Base-by-base conservation (phyloP, 805 yeast genomes). In the Priceomyces haplophilus region DNA sequence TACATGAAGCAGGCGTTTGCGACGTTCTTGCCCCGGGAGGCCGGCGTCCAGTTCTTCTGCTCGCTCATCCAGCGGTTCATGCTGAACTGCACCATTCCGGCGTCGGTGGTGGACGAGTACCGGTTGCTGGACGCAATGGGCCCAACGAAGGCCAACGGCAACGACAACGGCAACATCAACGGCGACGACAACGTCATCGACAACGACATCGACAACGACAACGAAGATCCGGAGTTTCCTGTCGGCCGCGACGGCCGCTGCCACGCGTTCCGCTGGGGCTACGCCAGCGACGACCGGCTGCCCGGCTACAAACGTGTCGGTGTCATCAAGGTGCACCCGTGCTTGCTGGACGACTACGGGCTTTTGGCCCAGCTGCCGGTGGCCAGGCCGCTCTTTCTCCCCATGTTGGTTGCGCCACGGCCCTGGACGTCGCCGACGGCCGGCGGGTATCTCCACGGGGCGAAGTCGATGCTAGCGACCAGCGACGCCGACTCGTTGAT, bases 381-480 rank as follows among this genome's bases (percentile, higher is more conserved):
- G 16, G 39, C 39, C 27, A 54, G 45, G 16, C 41, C 51, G 2
- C 35, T 55, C 7, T 57, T 43, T 24, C 44, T 69, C 4, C 76
- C 76, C 1, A 69, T 71, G 75, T 23, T 71, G 7, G 46, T 49
- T 23, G 67, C 70, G 5, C 75, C 76, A 1, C 55, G 55, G 41
- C 51, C 53, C 7, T 69, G 75, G 75, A 46, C 49, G 0, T 43
- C 56, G 7, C 69, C 72, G 2, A 42, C 25, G 0, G 44, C 47
- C 4, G 76, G 76, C 0, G 76, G 75, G 0, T 69, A 55, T 42
- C 45, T 68, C 16, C 50, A 51, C 10, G 51, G 56, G 27, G 38
- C 55, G 11, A 55, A 52, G 34, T 59, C 64, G 1, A 42, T 62
- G 7, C 55, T 70, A 4, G 47, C 48, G 19, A 46, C 61, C 1